These are phyloP conservation scores for Torulaspora pretoriensis DNA, from an alignment of 1,139 yeast species.

Conservation along the genomic window DNA sequence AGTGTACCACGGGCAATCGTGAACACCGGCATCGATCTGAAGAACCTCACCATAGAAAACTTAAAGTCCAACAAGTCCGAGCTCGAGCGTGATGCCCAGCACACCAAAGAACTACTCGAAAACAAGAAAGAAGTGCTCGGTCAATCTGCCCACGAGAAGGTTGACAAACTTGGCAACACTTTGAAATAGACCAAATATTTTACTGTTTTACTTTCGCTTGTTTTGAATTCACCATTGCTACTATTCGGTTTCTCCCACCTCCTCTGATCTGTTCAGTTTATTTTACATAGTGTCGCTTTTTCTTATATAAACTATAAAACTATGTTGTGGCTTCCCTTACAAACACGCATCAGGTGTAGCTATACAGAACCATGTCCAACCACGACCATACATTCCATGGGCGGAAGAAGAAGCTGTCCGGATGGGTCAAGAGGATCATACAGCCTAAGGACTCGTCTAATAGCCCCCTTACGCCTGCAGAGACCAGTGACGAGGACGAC, in stretches of 20 bases:
- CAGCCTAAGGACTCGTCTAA: conserved; percentile 22
- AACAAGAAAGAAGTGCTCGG: conserved; percentile 6
- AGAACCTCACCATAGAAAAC: conserved; percentile 29
- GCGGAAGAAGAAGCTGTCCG: conserved; percentile 31
- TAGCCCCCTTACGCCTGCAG: neutral
- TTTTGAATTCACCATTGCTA: conserved; percentile 4
- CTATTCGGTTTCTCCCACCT: conserved; percentile 1
- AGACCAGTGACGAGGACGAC: conserved; percentile 6
- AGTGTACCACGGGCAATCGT: conserved; percentile 35
- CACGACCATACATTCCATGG: conserved; percentile 22
- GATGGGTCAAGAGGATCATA: conserved; percentile 34
- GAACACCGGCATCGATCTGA: conserved; percentile 33
- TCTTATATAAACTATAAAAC: conserved; percentile 4
- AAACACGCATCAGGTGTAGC: neutral
- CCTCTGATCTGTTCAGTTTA: neutral
- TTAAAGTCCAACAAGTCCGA: conserved; percentile 20
- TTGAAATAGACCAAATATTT: neutral
- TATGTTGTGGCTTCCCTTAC: neutral
- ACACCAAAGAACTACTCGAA: conserved; percentile 5
- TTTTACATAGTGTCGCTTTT: neutral
- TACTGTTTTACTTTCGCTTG: neutral
- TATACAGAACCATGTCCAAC: conserved; percentile 2
- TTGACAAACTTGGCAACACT: conserved; percentile 7
- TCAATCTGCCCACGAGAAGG: conserved; percentile 5
- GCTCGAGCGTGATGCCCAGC: conserved; percentile 11